Percentiles rank a stretch among this genome's conserved stretches.
These are phyloP conservation scores for Entomophthora muscae DNA, from an alignment of 371 early-diverging fungal genomes.

Conservation along the genomic window DNA sequence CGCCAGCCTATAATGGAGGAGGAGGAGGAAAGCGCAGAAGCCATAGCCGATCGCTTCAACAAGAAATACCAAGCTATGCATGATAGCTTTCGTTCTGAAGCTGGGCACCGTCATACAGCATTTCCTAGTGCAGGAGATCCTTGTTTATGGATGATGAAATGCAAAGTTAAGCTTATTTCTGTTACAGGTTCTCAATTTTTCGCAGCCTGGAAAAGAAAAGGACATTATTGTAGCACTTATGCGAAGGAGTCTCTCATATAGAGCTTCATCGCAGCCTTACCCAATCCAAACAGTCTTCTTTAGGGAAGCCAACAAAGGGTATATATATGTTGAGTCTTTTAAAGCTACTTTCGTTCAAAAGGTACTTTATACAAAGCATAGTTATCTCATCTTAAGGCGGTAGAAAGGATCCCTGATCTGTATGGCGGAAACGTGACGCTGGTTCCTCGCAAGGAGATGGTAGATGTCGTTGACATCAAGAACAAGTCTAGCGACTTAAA, in stretches of 20 bases:
- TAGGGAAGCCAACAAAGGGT: slow-evolving; percentile 83
- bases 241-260: slow-evolving; percentile 53
- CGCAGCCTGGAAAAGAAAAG: slow-evolving; percentile 75
- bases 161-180: slow-evolving; percentile 33
- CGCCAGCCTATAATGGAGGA: slow-evolving; percentile 44
- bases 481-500: slow-evolving; percentile 47
- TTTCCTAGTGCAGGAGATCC: slow-evolving; percentile 82
- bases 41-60: slow-evolving; percentile 57
- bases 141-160: slow-evolving; percentile 84
- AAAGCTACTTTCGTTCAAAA: slow-evolving; percentile 67
- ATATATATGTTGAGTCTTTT: slow-evolving; percentile 90
- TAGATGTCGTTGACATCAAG: slow-evolving; percentile 70
- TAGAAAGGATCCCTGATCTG: slow-evolving; percentile 29
- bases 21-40: slow-evolving; percentile 69
- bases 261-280: slow-evolving; percentile 33
- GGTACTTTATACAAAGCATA: slow-evolving; percentile 14
- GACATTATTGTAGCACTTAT: slow-evolving; percentile 69
- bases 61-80: slow-evolving; percentile 49
- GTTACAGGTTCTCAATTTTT: background rate
- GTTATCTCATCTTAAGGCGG: slow-evolving; percentile 1
- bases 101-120: slow-evolving; percentile 61
- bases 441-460: slow-evolving; percentile 93
- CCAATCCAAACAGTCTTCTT: slow-evolving; percentile 67
- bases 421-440: slow-evolving; percentile 56
- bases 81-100: slow-evolving; percentile 17